phyloP scores from a whole-genome alignment of 169 alveolate species.

The Cryptosporidium baileyi region DNA sequence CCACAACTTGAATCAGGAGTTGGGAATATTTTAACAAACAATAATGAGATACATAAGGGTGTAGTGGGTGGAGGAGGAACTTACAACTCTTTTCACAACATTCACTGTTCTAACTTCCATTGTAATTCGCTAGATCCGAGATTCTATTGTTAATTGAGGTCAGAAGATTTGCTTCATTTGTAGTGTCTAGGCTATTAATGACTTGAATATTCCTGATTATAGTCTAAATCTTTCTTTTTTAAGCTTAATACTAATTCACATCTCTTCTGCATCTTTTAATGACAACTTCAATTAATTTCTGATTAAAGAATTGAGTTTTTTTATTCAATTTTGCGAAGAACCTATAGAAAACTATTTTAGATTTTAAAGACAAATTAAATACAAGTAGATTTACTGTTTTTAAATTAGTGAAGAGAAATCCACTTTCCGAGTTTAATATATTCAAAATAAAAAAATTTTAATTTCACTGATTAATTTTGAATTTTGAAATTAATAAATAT shows the following conservation, averaged over 20 bases:
- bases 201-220: no score
- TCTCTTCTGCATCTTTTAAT: background rate
- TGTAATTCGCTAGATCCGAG: slow-evolving; percentile 37
- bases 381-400: background rate
- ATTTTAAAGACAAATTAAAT: background rate
- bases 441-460: no score
- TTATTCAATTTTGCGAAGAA: background rate
- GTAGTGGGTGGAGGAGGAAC: slow-evolving; percentile 22
- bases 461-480: no score
- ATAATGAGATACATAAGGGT: slow-evolving; percentile 7
- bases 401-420: no score
- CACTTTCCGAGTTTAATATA: no score
- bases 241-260: no score
- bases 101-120: slow-evolving; percentile 32
- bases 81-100: slow-evolving; percentile 13
- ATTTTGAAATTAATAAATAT: no score
- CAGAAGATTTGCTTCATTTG: slow-evolving; percentile 1
- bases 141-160: background rate
- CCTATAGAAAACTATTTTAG: background rate
- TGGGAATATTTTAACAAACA: slow-evolving; percentile 16
- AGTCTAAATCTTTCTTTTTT: no score
- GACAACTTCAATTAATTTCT: background rate
- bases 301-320: background rate
- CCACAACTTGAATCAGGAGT: slow-evolving; percentile 68
- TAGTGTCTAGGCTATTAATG: slow-evolving; percentile 65